Conservation (phyloP, 148 eudicot genomes). For the Cornus florida region DNA sequence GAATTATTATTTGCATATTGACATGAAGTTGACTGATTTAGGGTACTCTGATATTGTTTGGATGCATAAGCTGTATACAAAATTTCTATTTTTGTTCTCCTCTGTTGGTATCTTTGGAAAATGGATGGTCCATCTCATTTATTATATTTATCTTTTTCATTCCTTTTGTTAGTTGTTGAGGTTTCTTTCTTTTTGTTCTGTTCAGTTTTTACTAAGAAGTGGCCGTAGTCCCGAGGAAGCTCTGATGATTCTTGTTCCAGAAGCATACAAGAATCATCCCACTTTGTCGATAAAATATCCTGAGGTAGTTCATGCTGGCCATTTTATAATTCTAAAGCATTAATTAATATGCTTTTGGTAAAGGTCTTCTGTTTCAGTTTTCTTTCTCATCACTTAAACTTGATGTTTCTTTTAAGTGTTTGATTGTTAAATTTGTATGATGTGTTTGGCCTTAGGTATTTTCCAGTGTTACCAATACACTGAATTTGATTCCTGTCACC, state of each 20-base stretch:
- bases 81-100: not conserved
- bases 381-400: not conserved
- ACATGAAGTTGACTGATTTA: not conserved
- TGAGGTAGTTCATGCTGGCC: constrained; percentile 58
- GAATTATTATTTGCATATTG: not conserved
- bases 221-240: constrained; percentile 95
- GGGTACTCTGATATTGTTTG: not conserved
- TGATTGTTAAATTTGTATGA: not conserved
- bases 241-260: constrained; percentile 96
- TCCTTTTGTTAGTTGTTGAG: not conserved
- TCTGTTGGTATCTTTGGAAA: not conserved
- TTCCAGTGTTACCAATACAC: not conserved
- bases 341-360: constrained; percentile 6
- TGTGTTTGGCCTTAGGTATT: not conserved
- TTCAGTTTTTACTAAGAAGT: constrained; percentile 91
- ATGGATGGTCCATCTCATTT: not conserved
- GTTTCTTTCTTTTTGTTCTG: constrained; percentile 3
- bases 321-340: not conserved
- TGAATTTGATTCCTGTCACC: not conserved
- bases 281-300: constrained; percentile 87
- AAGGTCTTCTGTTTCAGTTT: not conserved
- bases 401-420: not conserved
- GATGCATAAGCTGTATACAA: not conserved
- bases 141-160: not conserved
- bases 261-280: constrained; percentile 97